Evolutionary conservation across 2,329 filamentous ascomycete species (phyloP).

Genomic region (Fusarium humuli): DNA sequence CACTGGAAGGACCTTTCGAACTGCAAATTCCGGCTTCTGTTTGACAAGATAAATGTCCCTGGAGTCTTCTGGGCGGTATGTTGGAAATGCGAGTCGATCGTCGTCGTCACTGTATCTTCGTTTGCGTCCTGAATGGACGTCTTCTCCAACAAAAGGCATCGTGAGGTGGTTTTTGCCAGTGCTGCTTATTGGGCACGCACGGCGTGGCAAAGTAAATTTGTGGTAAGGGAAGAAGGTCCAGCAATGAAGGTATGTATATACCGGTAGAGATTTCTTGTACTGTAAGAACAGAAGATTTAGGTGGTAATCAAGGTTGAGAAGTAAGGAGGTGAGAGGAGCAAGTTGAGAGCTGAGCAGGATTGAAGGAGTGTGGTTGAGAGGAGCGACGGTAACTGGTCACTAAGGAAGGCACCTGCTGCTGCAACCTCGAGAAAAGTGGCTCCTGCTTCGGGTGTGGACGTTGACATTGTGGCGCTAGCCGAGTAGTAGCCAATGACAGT

Average conservation of each 20-base stretch:
- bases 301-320: background rate
- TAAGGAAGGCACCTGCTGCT: conserved; percentile 29
- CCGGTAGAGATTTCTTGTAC: too few species aligned
- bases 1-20: conserved; percentile 50
- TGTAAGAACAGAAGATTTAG: background rate
- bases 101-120: conserved; percentile 51
- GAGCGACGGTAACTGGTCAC: conserved; percentile 28
- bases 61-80: conserved; percentile 44
- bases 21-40: conserved; percentile 39
- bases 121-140: conserved; percentile 51
- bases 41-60: conserved; percentile 46
- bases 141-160: conserved; percentile 54
- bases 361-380: conserved; percentile 25
- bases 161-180: conserved; percentile 35
- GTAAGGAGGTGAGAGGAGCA: conserved; percentile 19
- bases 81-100: conserved; percentile 39
- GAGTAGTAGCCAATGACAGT: conserved; percentile 6
- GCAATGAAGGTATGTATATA: background rate
- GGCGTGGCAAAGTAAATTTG: conserved; percentile 6
- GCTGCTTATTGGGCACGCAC: conserved; percentile 28
- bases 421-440: conserved; percentile 28
- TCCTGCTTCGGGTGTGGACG: conserved; percentile 21
- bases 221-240: background rate
- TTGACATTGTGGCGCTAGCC: conserved; percentile 18
- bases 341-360: conserved; percentile 6